Evolutionary conservation across 805 yeast genomes (phyloP), one percentile per base, ranked within the genome.

Genomic region (Torulaspora maleeae): DNA sequence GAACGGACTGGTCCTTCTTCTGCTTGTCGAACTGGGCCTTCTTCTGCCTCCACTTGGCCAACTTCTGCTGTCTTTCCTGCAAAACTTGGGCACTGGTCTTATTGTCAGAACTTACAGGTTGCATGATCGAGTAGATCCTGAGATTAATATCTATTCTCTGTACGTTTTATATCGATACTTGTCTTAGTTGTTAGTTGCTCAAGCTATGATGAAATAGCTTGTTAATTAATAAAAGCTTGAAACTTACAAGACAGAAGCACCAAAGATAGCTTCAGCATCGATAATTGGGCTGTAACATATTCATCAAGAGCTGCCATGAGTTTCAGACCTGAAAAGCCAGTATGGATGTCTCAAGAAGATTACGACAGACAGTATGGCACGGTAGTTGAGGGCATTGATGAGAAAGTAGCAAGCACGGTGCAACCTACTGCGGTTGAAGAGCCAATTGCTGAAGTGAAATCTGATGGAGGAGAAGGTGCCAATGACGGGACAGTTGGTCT

Each of bases 11-110:
- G 25, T 45, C 45, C 40, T 49, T 54, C 48, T 55, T 55, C 43
- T 48, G 53, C 34, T 56, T 54, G 27, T 56, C 61, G 34, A 59
- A 56, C 41, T 67, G 67, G 32, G 70, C 71, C 57, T 78, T 78
- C 62, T 77, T 77, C 53, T 67, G 69, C 54, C 77, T 80, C 87
- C 87, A 83, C 36, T 74, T 74, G 5, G 77, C 78, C 39, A 81
- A 57, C 52, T 73, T 75, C 49, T 77, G 80, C 49, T 75, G 75
- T 43, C 87, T 56, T 47, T 55, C 70, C 42, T 63, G 62, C 43
- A 64, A 58, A 27, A 61, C 58, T 46, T 65, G 66, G 43, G 67
- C 69, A 48, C 68, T 74, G 37, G 59, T 57, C n/a, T 48, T 43
- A 36, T 46, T 45, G 27, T 53, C 51, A 27, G 52, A 36, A 53